Base-by-base conservation (phyloP, 2,329 filamentous ascomycete species). In the Colletotrichum scovillei region DNA sequence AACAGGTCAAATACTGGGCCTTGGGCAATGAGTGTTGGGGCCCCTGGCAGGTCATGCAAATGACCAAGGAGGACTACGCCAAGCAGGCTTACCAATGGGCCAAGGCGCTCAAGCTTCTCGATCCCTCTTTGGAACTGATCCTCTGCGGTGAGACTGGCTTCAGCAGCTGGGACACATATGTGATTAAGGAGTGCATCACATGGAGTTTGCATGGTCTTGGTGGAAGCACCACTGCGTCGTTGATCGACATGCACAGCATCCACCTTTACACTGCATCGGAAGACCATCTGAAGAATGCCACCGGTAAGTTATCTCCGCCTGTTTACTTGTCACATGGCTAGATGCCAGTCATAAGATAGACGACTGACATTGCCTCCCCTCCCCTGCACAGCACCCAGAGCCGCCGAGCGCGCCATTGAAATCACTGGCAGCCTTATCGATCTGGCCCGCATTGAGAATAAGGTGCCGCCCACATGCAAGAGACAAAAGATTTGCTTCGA, bases 221-320 rank as follows among this genome's bases (percentile, higher is more conserved):
- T 1, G 79, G 80, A 30, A 81, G 79, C 72, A 78, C 76, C 2
- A 79, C 77, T 11, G 78, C 80, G 3, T 80, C 78, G 72, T 84
- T 93, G 74, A 92, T 94, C 78, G 92, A 94, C 81, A 94, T 95
- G 92, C 93, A 95, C 85, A 93, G 90, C 79, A 95, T 95, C 78
- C 93, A 95, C 80, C 86, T 94, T 75, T 95, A 95, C 86, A 95
- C 93, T 2, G 90, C 91, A 22, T 88, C 88, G 6, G 81, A 86
- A 22, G 77, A 82, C 69, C 86, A 88, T 78, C 77, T 87, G 53
- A 80, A 83, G 78, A 88, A 83, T 84, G 90, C 87, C 1, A 89
- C 89, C 2, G 80, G 74, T 76, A 28, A 56, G 68, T 38, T 38
- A 8, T 19, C 16, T 12, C 53, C 46, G 9, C 32, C 28, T 30